phyloP scores from a whole-genome alignment of 805 yeast species.

The Starmerella bacillaris region DNA sequence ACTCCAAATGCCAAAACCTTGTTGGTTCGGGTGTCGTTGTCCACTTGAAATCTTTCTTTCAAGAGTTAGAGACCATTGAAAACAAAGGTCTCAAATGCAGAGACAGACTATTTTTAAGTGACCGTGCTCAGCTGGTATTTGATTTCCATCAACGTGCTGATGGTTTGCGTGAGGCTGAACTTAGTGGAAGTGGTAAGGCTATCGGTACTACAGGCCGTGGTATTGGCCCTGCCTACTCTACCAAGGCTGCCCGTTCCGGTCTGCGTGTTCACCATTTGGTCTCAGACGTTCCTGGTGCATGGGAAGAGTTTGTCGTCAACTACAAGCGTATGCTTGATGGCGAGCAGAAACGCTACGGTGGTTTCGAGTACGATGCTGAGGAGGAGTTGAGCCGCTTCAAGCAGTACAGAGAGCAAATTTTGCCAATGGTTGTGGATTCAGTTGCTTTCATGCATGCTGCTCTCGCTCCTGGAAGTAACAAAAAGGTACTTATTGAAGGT shows the following conservation, averaged over 20 bases:
- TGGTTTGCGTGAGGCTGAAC: slow-evolving; percentile 83
- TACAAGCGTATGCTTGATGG: slow-evolving; percentile 62
- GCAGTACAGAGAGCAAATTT: slow-evolving; percentile 49
- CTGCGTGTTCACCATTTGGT: slow-evolving; percentile 91
- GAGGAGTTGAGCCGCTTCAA: slow-evolving; percentile 65
- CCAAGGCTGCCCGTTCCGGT: slow-evolving; percentile 94
- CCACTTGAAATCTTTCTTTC: slow-evolving; percentile 82
- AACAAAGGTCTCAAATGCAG: slow-evolving; percentile 58
- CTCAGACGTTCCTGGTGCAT: slow-evolving; percentile 71
- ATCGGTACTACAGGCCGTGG: slow-evolving; percentile 99
- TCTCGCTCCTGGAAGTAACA: slow-evolving; percentile 36
- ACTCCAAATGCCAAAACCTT: slow-evolving; percentile 74
- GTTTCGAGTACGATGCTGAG: slow-evolving; percentile 58
- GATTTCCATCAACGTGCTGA: slow-evolving; percentile 97
- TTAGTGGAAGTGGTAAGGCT: slow-evolving; percentile 57
- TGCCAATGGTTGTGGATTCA: slow-evolving; percentile 88
- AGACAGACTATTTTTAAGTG: slow-evolving; percentile 68
- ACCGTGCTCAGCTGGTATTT: slow-evolving; percentile 90
- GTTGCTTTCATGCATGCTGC: slow-evolving; percentile 63
- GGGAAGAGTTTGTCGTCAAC: slow-evolving; percentile 74
- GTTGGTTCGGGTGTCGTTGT: slow-evolving; percentile 94
- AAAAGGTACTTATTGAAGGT: slow-evolving; percentile 87
- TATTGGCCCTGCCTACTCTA: slow-evolving; percentile 94
- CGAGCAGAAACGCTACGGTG: slow-evolving; percentile 81
- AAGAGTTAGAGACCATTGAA: slow-evolving; percentile 66